A percentile compares a stretch with the other conserved stretches of the same genome.
These are phyloP conservation scores for Bacterosira constricta DNA, from an alignment of 108 stramenopile genomes.

Conservation along the genomic window DNA sequence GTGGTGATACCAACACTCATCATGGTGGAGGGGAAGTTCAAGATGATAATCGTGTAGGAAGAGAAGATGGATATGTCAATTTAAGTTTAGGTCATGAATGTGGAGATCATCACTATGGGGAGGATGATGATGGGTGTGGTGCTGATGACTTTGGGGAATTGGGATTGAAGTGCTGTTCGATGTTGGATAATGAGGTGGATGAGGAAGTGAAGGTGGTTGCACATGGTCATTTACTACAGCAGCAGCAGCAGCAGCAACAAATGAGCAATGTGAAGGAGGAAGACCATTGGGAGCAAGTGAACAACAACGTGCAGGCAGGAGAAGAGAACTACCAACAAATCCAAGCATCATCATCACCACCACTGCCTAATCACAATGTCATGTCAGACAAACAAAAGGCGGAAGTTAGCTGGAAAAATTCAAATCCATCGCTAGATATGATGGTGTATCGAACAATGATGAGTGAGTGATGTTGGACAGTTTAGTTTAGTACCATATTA, in stretches of 20 bases:
- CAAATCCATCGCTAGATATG: slow-evolving; percentile 43
- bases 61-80: not conserved
- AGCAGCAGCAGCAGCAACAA: not conserved
- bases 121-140: slow-evolving; percentile 18
- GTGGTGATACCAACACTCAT: not conserved
- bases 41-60: not conserved
- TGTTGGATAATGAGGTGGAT: slow-evolving; percentile 34
- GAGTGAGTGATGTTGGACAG: slow-evolving; percentile 5
- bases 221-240: not conserved
- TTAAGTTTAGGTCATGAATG: not conserved
- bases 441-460: slow-evolving; percentile 38
- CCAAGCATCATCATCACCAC: not conserved
- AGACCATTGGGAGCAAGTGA: not conserved
- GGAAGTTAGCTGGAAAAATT: slow-evolving; percentile 19
- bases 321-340: slow-evolving; percentile 6
- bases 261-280: not conserved
- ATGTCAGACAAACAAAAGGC: slow-evolving; percentile 14
- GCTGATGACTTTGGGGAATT: slow-evolving; percentile 23
- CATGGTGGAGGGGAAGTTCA: not conserved
- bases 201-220: slow-evolving; percentile 2
- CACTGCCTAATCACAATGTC: not conserved
- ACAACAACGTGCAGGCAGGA: not conserved
- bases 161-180: slow-evolving; percentile 46
- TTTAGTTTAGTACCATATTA: not conserved
- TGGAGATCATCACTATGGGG: not conserved